These are phyloP conservation scores for Coemansia sp. DNA, from an alignment of 192 early-diverging fungal species.

Conservation along the genomic window DNA sequence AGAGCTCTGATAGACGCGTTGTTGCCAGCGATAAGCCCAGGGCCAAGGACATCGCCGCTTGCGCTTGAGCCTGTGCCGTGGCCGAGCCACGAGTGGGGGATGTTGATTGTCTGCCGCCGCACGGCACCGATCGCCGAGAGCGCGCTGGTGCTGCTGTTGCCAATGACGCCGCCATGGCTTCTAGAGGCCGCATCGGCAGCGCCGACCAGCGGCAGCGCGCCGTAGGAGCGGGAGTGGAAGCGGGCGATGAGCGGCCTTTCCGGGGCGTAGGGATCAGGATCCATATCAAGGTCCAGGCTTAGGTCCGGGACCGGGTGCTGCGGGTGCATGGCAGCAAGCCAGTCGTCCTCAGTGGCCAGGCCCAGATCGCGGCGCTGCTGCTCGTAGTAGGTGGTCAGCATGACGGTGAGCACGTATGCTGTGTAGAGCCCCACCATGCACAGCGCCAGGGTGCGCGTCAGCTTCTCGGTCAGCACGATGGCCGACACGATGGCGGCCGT, in stretches of 20 bases:
- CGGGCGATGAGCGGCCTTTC: background rate
- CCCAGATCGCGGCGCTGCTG: constrained; percentile 14
- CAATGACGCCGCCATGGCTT: background rate
- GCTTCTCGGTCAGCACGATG: constrained; percentile 28
- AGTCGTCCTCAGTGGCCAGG: background rate
- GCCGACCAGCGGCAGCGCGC: constrained; percentile 1
- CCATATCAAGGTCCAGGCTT: too few relatives aligned
- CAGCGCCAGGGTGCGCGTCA: constrained; percentile 34
- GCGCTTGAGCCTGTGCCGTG: background rate
- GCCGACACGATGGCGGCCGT: constrained; percentile 34
- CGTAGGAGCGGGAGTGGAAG: constrained; percentile 3
- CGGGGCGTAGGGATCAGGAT: background rate
- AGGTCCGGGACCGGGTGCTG: background rate
- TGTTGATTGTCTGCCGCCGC: constrained; percentile 20
- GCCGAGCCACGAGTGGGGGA: background rate
- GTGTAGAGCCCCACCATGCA: constrained; percentile 49
- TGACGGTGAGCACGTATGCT: constrained; percentile 47
- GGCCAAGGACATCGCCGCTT: constrained; percentile 19
- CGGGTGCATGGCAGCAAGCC: background rate
- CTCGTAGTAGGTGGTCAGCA: constrained; percentile 51
- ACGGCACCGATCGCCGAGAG: background rate
- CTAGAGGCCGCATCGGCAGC: background rate
- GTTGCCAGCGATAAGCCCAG: constrained; percentile 8
- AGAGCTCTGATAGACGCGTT: constrained; percentile 24
- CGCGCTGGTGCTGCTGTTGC: constrained; percentile 1